phyloP scores from a whole-genome alignment of 805 yeast species.

The Teunomyces pallodes region DNA sequence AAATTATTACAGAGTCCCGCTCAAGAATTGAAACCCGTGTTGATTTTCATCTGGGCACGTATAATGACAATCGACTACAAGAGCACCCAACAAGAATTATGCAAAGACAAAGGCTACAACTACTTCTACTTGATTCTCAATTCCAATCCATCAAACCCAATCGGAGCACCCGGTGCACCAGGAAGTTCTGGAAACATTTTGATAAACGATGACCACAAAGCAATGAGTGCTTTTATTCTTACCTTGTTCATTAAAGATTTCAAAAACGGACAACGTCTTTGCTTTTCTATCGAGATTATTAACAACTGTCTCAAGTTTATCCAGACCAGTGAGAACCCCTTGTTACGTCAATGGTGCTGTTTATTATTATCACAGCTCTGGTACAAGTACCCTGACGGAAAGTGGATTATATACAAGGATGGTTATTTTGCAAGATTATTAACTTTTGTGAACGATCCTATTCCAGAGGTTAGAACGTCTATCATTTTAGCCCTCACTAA shows the following conservation, averaged over 20 bases:
- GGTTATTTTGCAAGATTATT: conserved; percentile 58
- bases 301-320: conserved; percentile 64
- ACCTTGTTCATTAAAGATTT: conserved; percentile 81
- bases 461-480: conserved; percentile 92
- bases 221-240: conserved; percentile 90
- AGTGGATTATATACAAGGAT: conserved; percentile 64
- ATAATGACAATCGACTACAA: conserved; percentile 93
- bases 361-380: conserved; percentile 75
- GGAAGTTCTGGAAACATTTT: conserved; percentile 30
- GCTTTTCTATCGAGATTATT: conserved; percentile 72
- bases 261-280: conserved; percentile 73
- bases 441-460: conserved; percentile 73
- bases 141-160: conserved; percentile 29
- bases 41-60: conserved; percentile 96
- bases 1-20: conserved; percentile 92
- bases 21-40: conserved; percentile 87
- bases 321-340: conserved; percentile 74
- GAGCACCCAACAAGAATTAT: conserved; percentile 86
- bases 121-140: conserved; percentile 82
- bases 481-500: conserved; percentile 70
- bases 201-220: conserved; percentile 80
- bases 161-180: conserved; percentile 31
- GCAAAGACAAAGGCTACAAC: conserved; percentile 86
- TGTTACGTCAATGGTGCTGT: conserved; percentile 90
- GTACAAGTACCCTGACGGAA: conserved; percentile 70